phyloP scores from a whole-genome alignment of 257 asterid species.

The Fraxinus americana region DNA sequence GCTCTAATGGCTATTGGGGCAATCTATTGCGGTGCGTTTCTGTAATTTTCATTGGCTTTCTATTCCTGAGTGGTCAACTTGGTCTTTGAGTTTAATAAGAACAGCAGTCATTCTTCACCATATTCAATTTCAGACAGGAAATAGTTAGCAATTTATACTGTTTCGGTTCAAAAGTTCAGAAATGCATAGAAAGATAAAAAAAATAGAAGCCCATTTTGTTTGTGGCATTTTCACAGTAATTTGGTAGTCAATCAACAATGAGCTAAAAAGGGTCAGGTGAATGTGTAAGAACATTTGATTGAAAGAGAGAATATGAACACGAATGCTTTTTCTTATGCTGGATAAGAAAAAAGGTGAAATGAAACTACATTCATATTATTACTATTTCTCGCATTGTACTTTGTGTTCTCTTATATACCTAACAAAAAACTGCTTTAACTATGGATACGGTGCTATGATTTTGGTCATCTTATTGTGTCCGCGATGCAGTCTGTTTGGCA shows the following conservation, averaged over 20 bases:
- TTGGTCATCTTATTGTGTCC: constrained; percentile 2
- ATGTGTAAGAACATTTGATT: not conserved
- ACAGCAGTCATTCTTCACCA: not conserved
- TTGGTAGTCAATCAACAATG: constrained; percentile 20
- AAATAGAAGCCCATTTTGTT: not conserved
- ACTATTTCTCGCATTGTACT: constrained; percentile 28
- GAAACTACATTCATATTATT: constrained; percentile 6
- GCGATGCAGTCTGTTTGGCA: constrained; percentile 8
- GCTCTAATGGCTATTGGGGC: not conserved
- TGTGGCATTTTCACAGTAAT: constrained; percentile 5
- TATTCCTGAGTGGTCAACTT: not conserved
- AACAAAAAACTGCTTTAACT: constrained; percentile 31
- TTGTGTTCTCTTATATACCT: constrained; percentile 24
- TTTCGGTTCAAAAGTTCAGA: not conserved
- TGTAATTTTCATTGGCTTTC: not conserved
- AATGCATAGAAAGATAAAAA: not conserved
- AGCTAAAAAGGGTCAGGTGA: not conserved
- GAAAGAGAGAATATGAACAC: not conserved
- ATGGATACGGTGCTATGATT: constrained; percentile 25
- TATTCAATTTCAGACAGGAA: not conserved
- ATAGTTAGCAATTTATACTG: not conserved
- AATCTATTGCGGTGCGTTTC: not conserved
- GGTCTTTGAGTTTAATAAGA: not conserved
- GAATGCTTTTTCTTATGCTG: not conserved
- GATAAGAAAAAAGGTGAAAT: constrained; percentile 14